A percentile compares a stretch with the other conserved stretches of the same genome.
phyloP scores from a whole-genome alignment of 441 rosid genomes.

The Melastoma candidum region DNA sequence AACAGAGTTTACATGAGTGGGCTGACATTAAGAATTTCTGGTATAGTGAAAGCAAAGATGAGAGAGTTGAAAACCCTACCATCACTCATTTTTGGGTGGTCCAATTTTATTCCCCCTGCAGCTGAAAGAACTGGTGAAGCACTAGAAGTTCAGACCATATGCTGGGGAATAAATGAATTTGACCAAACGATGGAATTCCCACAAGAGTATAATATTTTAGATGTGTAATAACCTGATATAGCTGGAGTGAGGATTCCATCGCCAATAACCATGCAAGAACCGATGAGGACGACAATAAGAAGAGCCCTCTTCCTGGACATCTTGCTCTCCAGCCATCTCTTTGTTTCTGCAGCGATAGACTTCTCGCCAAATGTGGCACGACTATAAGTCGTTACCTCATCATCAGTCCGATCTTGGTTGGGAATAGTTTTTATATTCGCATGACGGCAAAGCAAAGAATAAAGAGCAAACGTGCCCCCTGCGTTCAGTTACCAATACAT shows the following conservation, averaged over 20 bases:
- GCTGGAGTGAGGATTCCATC: slow-evolving; percentile 99
- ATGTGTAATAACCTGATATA: slow-evolving; percentile 54
- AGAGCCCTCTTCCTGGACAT: slow-evolving; percentile 55
- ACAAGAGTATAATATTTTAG: not conserved
- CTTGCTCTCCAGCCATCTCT: slow-evolving; percentile 68
- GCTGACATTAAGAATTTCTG: not conserved
- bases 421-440: slow-evolving; percentile 88
- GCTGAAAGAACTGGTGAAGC: slow-evolving; percentile 24
- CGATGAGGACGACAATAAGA: slow-evolving; percentile 70
- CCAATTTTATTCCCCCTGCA: slow-evolving; percentile 17
- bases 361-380: slow-evolving; percentile 63
- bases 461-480: slow-evolving; percentile 32
- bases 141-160: not conserved
- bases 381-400: slow-evolving; percentile 82
- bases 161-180: not conserved
- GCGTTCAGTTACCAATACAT: not conserved
- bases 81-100: slow-evolving; percentile 11
- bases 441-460: slow-evolving; percentile 91
- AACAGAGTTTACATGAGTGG: not conserved
- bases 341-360: slow-evolving; percentile 84
- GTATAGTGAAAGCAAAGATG: not conserved
- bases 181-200: not conserved
- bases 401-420: slow-evolving; percentile 90
- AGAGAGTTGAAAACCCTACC: slow-evolving; percentile 3
- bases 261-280: slow-evolving; percentile 95